phyloP scores from a whole-genome alignment of 768 basidiomycete species.

The Psilocybe cyanescens region DNA sequence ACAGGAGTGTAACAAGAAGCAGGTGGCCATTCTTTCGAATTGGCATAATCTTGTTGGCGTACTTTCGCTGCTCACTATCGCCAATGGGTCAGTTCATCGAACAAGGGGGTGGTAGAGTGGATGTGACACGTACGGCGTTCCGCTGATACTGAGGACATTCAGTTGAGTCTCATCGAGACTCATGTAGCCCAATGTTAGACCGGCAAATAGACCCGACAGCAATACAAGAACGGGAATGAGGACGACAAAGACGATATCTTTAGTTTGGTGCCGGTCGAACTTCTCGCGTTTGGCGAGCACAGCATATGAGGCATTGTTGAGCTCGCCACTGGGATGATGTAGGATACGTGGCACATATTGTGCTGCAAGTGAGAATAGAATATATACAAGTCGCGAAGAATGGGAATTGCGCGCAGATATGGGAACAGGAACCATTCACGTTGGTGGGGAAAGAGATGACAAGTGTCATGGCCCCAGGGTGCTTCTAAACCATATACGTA shows the following conservation, averaged over 20 bases:
- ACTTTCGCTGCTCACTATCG: conserved; percentile 75
- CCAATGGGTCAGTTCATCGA: background rate
- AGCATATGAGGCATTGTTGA: conserved; percentile 2
- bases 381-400: conserved; percentile 48
- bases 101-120: background rate
- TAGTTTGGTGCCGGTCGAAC: conserved; percentile 33
- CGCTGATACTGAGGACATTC: conserved; percentile 83
- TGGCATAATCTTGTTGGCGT: conserved; percentile 86
- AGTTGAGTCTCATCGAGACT: conserved; percentile 92
- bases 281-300: conserved; percentile 30
- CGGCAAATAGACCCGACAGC: conserved; percentile 86
- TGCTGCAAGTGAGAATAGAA: conserved; percentile 44
- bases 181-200: conserved; percentile 92
- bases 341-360: conserved; percentile 49
- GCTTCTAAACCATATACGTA: conserved; percentile 6
- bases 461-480: no score
- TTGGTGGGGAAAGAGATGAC: conserved; percentile 15
- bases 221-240: conserved; percentile 88
- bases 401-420: conserved; percentile 34
- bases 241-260: conserved; percentile 42
- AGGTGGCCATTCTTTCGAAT: conserved; percentile 85
- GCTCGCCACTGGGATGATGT: conserved; percentile 23
- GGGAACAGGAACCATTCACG: conserved; percentile 50
- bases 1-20: conserved; percentile 78
- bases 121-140: conserved; percentile 64